Base-by-base conservation (phyloP, 169 alveolate species). In the Eimeria necatrix region DNA sequence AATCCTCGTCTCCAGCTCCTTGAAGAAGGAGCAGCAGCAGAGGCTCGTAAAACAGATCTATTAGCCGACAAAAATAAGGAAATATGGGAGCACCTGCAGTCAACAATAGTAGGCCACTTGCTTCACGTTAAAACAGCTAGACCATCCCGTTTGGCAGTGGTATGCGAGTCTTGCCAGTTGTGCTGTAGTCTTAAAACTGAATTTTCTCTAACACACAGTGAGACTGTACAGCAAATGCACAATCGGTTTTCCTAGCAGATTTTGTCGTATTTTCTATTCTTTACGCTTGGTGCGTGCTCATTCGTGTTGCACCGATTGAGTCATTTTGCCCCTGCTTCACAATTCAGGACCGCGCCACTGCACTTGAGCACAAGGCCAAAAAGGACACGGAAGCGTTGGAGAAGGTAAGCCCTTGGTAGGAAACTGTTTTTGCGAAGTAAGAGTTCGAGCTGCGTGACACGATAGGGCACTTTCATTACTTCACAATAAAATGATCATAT, bases 11-110 rank as follows among this genome's bases (percentile, higher is more conserved):
- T 81, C 53, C 22, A 81, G 51, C 71, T 81, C 32, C 74, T 81
- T 16, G 90, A 81, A 71, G 56, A 81, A 53, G 73, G 90, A 51
- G 90, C 73, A 6, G 74, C 51, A 53, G 90, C 90, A n/a, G 90
- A 53, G 90, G 71, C 90, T 8, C 73, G 32, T 24, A 81, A 51
- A 64, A 53, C 74, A 3, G 90, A 81, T 10, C 5, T 24, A 26
- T 71, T 81, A 24, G 56, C 16, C 52, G 90, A 81, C 18, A 60
- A 64, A 10, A 81, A 12, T 53, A 81, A 52, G 18, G 73, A 81
- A 24, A 18, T 81, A 71, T 81, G 90, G 90, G 18, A 20, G 16
- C 26, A 12, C 52, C 90, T 81, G 51, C 90, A 81, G 24, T 81
- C 73, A 53, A 81, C 73, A n/a, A 81, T 52, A 52, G 90, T 81